Evolutionary conservation across 768 basidiomycete species (phyloP), one percentile per base, ranked within the genome.

Genomic region (Macrolepiota fuliginosa): DNA sequence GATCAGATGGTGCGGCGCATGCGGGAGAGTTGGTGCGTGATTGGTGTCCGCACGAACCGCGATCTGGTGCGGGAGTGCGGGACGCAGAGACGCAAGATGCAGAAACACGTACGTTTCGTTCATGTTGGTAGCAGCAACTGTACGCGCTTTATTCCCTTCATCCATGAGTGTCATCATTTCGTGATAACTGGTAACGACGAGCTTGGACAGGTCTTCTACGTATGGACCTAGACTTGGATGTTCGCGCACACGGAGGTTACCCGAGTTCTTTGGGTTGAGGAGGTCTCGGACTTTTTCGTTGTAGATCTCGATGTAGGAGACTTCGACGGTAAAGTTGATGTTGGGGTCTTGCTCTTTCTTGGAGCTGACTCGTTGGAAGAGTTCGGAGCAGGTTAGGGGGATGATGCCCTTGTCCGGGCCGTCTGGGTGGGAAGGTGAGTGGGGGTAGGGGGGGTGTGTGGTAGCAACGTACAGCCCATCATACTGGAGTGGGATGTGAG

Each of bases 121-220:
- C 97, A 99, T 99, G 76, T 97, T 95, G 22, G 97, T 99, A 25
- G 97, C 96, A 22, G 97, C 97, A 24, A 99, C 96, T 13, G 97
- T 98, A 54, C 97, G 82, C 55, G 97, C 96, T 79, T 98, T 98
- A 75, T 98, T 99, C 40, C 96, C 96, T 74, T 99, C 96, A 78
- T 99, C 96, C 96, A 98, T 98, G 71, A 99, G 89, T 4, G 90
- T 94, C 91, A 97, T 96, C 91, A 99, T 97, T 72, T 97, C 96
- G 32, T 91, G 86, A 71, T 96, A 98, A 73, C 82, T 90, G 70
- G 84, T 88, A 49, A 98, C 97, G 29, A 89, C 89, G 58, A 98
- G 85, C 75, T 94, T 94, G 69, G 93, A 94, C 61, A 99, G 81
- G 77, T 96, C 94, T 76, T 99, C 97, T 55, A 99, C 97, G 72